Evolutionary conservation across 163 green algal species (phyloP).

Genomic region (Prototheca cutis): DNA sequence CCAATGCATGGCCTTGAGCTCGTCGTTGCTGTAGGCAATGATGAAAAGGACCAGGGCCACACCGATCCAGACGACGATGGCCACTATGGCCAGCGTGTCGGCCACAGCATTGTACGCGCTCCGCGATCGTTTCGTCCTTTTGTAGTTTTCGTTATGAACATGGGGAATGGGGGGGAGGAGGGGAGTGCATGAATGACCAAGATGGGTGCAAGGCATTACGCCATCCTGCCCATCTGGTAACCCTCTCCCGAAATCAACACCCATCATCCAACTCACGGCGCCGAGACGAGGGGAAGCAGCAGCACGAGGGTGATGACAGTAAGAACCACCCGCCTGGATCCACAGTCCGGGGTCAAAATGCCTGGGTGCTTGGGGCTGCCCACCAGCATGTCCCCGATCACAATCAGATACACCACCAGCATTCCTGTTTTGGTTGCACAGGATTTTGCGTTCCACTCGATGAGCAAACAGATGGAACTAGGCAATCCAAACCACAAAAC

Average conservation of each 20-base stretch:
- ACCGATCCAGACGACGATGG: constrained; percentile 15
- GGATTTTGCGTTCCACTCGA: not conserved
- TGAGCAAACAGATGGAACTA: not conserved
- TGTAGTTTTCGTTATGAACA: too few relatives aligned
- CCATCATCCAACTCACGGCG: constrained; percentile 3
- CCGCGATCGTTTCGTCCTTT: too few relatives aligned
- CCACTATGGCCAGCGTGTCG: constrained; percentile 10
- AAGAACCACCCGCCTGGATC: constrained; percentile 17
- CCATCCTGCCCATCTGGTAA: not conserved
- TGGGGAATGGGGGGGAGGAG: not conserved
- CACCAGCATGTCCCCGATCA: constrained; percentile 8
- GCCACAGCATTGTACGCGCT: too few relatives aligned
- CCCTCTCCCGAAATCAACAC: not conserved
- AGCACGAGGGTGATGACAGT: constrained; percentile 17
- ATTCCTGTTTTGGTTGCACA: constrained; percentile 2
- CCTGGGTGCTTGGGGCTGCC: constrained; percentile 1
- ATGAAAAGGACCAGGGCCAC: constrained; percentile 16
- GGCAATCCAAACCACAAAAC: not conserved
- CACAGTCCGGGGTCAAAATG: constrained; percentile 12
- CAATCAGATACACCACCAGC: constrained; percentile 14
- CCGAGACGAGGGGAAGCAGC: constrained; percentile 16
- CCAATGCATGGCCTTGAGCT: constrained; percentile 18
- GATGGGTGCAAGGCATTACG: not conserved
- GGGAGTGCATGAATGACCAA: not conserved
- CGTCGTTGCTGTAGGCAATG: constrained; percentile 12